A percentile compares a stretch with the other conserved stretches of the same genome.
Conservation (phyloP, 208 protist genomes). For the Trypanosoma rangeli region DNA sequence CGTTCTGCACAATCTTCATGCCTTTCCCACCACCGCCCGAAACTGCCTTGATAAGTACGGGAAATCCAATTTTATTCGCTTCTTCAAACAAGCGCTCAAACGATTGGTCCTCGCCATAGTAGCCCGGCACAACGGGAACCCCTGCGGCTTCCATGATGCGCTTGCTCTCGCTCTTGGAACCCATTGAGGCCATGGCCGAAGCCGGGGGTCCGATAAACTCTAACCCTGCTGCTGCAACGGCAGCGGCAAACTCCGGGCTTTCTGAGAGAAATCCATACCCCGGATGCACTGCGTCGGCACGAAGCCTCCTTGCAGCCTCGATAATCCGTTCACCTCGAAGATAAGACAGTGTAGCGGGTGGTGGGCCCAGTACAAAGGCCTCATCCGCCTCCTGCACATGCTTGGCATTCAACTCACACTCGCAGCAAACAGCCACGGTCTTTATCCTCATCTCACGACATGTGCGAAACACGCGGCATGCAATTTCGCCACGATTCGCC, state of each 20-base stretch:
- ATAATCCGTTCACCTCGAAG: slow-evolving; percentile 92
- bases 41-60: slow-evolving; percentile 97
- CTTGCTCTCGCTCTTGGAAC: slow-evolving; percentile 92
- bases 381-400: slow-evolving; percentile 93
- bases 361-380: slow-evolving; percentile 32
- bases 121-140: slow-evolving; percentile 91
- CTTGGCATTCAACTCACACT: slow-evolving; percentile 89
- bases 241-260: slow-evolving; percentile 91
- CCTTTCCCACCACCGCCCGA: slow-evolving; percentile 79
- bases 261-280: slow-evolving; percentile 98
- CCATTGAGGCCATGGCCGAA: slow-evolving; percentile 93
- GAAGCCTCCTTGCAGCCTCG: slow-evolving; percentile 82
- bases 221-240: slow-evolving; percentile 71
- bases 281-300: slow-evolving; percentile 94
- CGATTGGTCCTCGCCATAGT: slow-evolving; percentile 46
- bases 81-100: slow-evolving; percentile 27
- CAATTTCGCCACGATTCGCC: slow-evolving; percentile 98
- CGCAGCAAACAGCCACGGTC: slow-evolving; percentile 96
- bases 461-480: slow-evolving; percentile 94
- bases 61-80: slow-evolving; percentile 41
- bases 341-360: slow-evolving; percentile 77
- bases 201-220: slow-evolving; percentile 95
- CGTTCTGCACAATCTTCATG: slow-evolving; percentile 80
- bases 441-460: slow-evolving; percentile 92
- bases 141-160: slow-evolving; percentile 87